Base-by-base conservation (phyloP, 352 stramenopile genomes). In the Phytophthora capsici region DNA sequence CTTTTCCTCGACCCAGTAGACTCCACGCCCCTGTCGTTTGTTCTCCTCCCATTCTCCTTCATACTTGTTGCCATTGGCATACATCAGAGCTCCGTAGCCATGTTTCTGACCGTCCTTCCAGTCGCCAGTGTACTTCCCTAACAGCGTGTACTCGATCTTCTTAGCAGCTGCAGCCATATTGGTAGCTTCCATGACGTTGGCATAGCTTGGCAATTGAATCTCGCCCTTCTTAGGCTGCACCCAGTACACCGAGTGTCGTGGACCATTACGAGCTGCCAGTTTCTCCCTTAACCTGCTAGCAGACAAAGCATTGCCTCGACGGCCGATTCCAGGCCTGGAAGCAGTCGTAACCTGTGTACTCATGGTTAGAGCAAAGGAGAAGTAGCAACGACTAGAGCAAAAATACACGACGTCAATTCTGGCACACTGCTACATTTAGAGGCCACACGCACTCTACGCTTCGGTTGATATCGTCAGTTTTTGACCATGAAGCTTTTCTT, bases 91-190 rank as follows among this genome's bases (percentile, higher is more conserved):
- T 10, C 96, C 96, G 57, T 93, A 92, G 6, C 96, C 96, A 72
- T 98, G 90, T 67, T 97, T 96, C 62, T 93, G 82, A 46, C 97
- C 96, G 44, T 95, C 76, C 53, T 89, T 88, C 95, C 95, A 98
- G 63, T 97, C 81, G 22, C 96, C 95, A 48, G 96, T 97, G 79
- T 99, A 95, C 63, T 93, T 94, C 37, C 82, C 83, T 23, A 83
- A 57, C 37, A 91, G 49, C 22, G 82, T 81, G 43, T 91, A 94
- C 51, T 88, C 73, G 28, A 89, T 73, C 41, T 77, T 75, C 20
- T 74, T 63, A 30, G 64, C 41, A 44, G 59, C 12, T 10, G 70
- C 50, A 36, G 64, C 75, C 72, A 87, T 79, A 38, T 82, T 72
- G 40, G 68, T 58, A 22, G 55, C 20, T 38, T 79, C 56, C 71